Conservation (phyloP, 192 early-diverging fungal genomes). For the Anaeromyces robustus region DNA sequence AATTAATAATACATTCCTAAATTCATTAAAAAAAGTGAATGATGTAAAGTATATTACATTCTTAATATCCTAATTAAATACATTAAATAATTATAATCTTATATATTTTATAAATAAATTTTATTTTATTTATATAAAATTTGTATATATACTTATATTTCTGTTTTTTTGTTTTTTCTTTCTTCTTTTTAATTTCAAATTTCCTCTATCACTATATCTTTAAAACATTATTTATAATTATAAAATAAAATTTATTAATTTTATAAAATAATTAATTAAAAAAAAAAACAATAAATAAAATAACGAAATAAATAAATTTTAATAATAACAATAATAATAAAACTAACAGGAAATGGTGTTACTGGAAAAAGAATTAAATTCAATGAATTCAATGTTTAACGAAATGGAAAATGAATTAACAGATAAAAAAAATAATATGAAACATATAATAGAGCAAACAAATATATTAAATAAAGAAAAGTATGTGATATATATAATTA, state of each 20-base stretch:
- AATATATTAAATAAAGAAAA: constrained; percentile 42
- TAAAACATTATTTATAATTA: no score
- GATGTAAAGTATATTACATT: constrained; percentile 14
- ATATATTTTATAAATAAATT: no score
- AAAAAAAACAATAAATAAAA: neutral
- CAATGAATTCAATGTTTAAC: constrained; percentile 35
- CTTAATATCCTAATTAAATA: no score
- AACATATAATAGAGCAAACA: constrained; percentile 45
- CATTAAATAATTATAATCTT: no score
- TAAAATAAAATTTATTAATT: no score
- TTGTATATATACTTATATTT: no score
- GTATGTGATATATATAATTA: constrained; percentile 18
- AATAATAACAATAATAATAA: neutral
- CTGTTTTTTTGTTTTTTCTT: no score
- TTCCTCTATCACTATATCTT: no score
- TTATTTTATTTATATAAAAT: no score
- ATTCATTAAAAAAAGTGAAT: constrained; percentile 34
- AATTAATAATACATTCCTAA: constrained; percentile 32
- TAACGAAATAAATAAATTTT: constrained; percentile 4
- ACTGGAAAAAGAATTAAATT: constrained; percentile 38
- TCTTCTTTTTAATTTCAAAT: no score
- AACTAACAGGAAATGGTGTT: constrained; percentile 26
- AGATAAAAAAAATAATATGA: constrained; percentile 35
- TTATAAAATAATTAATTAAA: no score
- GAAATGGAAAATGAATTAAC: constrained; percentile 42